Conservation (phyloP, 1,139 yeast genomes). For the Geotrichum bryndzae region DNA sequence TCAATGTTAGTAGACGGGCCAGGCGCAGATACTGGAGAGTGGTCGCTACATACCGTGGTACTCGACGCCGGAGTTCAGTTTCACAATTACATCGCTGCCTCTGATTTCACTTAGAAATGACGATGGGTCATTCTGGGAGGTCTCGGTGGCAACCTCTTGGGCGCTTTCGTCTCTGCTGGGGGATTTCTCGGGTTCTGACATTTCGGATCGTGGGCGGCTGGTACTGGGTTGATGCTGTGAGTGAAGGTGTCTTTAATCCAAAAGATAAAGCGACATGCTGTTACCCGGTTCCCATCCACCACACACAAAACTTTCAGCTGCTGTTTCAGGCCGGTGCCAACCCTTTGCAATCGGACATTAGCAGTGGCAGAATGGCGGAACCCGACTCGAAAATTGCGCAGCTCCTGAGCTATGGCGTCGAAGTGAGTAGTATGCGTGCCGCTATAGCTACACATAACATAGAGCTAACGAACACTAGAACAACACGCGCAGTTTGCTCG, state of each 20-base stretch:
- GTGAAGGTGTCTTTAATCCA: neutral
- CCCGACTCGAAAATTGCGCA: neutral
- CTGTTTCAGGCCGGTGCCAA: neutral
- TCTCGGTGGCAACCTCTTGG: neutral
- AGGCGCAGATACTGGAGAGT: neutral
- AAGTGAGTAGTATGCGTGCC: neutral
- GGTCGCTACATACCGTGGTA: conserved; percentile 47
- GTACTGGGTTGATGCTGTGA: neutral
- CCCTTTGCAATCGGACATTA: neutral
- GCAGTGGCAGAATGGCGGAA: neutral
- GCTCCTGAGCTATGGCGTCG: neutral
- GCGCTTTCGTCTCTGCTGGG: neutral
- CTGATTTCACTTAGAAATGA: conserved; percentile 71
- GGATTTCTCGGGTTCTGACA: conserved; percentile 1
- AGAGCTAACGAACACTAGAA: neutral
- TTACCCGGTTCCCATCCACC: neutral
- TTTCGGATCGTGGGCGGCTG: neutral
- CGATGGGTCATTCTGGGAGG: conserved; percentile 42
- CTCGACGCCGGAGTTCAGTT: conserved; percentile 79
- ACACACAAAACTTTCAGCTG: neutral
- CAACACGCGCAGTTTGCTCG: neutral
- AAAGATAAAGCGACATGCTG: neutral
- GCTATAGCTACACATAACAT: neutral
- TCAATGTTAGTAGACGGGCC: conserved; percentile 16
- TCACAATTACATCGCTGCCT: conserved; percentile 75